Base-by-base conservation (phyloP, 1,284 basidiomycete species). In the Phylloporus sp. region DNA sequence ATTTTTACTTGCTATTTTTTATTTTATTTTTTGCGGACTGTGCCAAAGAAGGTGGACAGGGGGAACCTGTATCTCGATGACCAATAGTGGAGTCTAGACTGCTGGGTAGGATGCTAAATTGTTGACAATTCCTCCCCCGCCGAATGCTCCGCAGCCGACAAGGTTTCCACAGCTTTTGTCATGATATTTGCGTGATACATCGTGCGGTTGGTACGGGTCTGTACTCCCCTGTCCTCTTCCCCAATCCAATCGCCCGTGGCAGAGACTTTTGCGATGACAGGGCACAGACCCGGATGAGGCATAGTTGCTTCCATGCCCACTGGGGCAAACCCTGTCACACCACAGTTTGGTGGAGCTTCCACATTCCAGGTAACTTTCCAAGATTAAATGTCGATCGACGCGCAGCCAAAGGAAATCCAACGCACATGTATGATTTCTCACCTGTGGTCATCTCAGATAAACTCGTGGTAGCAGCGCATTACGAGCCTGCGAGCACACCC, bases 341-440 rank as follows among this genome's bases (percentile, higher is more conserved):
- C 27, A 19, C 45, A 32, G 45, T 60, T 57, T 23, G 17, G 43
- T 64, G 59, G 63, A 70, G 55, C 62, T 58, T 66, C 72, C 62
- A 43, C 52, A 66, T 68, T 65, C 60, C 60, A 68, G 63, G 62
- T 68, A 64, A 65, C 70, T 57, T 69, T 70, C 64, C 69, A 68
- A 78, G 60, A 77, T 78, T 68, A 72, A 70, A 78, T 70, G 60
- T 66, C 73, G 77, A 79, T 76, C 75, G 76, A 72, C 73, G 64
- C 59, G 63, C 68, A 63, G 64, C 53, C 47, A 68, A 52, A 47
- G 67, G 27, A 68, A 59, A 59, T 49, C 25, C 47, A 65, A 59
- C 60, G 66, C 60, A 66, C 66, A 67, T 63, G 64, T 68, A 65
- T 60, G 41, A 29, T 62, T 65, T 63, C 68, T 68, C 75, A 77